Conservation (phyloP, 306 rosid species). For the Geum urbanum region DNA sequence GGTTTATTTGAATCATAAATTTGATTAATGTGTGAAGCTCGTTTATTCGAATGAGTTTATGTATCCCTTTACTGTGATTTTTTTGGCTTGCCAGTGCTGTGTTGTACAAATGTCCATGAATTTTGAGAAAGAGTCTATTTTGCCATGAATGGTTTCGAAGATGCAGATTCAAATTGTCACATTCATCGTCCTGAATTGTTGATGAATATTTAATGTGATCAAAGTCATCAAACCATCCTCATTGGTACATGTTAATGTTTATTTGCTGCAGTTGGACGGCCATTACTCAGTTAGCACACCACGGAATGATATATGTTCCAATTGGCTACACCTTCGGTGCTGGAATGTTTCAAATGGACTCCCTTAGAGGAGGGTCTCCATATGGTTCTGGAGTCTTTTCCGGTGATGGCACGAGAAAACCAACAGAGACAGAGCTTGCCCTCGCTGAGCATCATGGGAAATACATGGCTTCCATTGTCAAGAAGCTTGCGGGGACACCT, state of each 20-base stretch:
- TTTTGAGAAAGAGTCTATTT: neutral
- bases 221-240: slow-evolving; percentile 2
- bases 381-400: slow-evolving; percentile 72
- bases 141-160: neutral
- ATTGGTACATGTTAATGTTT: neutral
- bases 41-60: neutral
- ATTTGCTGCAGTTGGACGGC: slow-evolving; percentile 73
- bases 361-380: slow-evolving; percentile 71
- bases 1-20: neutral
- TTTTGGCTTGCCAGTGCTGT: neutral
- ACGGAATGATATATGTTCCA: slow-evolving; percentile 81
- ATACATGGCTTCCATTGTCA: slow-evolving; percentile 66
- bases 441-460: slow-evolving; percentile 75
- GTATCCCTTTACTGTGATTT: neutral
- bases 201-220: neutral
- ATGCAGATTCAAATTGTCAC: neutral
- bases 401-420: slow-evolving; percentile 65
- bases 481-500: slow-evolving; percentile 32
- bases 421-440: slow-evolving; percentile 51
- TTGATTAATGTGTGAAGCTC: neutral
- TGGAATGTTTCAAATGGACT: slow-evolving; percentile 56
- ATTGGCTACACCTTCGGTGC: slow-evolving; percentile 72
- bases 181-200: too few species aligned
- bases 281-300: slow-evolving; percentile 71
- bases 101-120: neutral